A percentile compares a stretch with the other conserved stretches of the same genome.
These are phyloP conservation scores for Alternaria gaisen DNA, from an alignment of 2,329 filamentous ascomycete species.

Conservation along the genomic window DNA sequence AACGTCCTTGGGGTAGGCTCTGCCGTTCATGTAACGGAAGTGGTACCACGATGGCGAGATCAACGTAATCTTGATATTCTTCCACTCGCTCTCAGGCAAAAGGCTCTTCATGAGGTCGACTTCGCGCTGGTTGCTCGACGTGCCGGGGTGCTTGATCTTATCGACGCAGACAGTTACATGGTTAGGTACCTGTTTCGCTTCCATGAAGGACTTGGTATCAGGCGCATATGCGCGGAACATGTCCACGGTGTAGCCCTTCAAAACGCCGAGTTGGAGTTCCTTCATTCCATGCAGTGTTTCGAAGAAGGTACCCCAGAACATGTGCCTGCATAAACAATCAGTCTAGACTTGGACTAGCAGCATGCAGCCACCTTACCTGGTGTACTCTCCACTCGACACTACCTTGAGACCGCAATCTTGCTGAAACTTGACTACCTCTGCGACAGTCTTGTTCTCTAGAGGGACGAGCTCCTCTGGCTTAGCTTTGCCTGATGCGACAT, in stretches of 20 bases:
- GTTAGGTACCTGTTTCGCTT: constrained; percentile 63
- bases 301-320: constrained; percentile 68
- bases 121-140: constrained; percentile 65
- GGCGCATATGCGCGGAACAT: constrained; percentile 68
- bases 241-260: constrained; percentile 59
- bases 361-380: constrained; percentile 30
- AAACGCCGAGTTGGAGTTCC: constrained; percentile 55
- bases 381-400: constrained; percentile 75
- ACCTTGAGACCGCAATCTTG: constrained; percentile 68
- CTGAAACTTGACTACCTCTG: constrained; percentile 71
- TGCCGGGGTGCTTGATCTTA: constrained; percentile 66
- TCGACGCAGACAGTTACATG: constrained; percentile 65
- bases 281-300: constrained; percentile 64
- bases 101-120: constrained; percentile 67
- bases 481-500: constrained; percentile 62
- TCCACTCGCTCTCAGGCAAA: constrained; percentile 68
- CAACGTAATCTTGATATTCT: constrained; percentile 74
- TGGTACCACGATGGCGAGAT: constrained; percentile 76
- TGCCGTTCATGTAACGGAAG: constrained; percentile 66
- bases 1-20: constrained; percentile 56
- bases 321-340: constrained; percentile 45
- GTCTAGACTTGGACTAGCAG: constrained; percentile 2
- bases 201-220: constrained; percentile 69
- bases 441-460: constrained; percentile 72
- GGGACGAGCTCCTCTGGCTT: constrained; percentile 57